Conservation (phyloP, 2,329 filamentous ascomycete species). For the Xylariaceae sp. region DNA sequence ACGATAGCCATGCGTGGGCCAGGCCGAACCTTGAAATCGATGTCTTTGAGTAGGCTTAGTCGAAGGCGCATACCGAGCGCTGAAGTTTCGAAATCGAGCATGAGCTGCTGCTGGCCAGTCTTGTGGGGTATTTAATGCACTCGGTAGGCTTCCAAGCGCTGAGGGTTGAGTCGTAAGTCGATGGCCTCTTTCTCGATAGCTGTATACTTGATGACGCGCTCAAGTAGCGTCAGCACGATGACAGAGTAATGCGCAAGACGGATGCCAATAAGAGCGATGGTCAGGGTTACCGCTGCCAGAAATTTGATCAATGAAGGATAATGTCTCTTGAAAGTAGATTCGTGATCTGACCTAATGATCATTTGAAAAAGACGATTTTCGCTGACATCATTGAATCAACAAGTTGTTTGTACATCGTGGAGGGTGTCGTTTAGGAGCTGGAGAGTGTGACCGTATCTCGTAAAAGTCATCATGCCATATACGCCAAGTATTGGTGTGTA, state of each 20-base stretch:
- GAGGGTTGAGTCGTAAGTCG: no score
- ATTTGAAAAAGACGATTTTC: background rate
- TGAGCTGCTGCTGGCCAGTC: background rate
- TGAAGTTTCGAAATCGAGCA: background rate
- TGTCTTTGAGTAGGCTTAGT: background rate
- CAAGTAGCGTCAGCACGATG: background rate
- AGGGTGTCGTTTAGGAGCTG: background rate
- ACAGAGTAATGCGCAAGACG: background rate
- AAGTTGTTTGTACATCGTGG: background rate
- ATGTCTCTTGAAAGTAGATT: background rate
- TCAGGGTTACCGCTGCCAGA: no score
- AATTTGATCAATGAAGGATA: background rate
- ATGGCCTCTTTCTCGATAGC: background rate
- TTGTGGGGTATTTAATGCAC: background rate
- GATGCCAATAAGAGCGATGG: background rate
- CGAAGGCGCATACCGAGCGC: background rate
- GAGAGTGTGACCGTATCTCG: background rate
- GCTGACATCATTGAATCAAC: background rate
- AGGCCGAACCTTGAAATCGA: background rate
- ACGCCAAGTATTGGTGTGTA: background rate
- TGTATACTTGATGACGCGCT: background rate
- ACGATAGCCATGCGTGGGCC: slow-evolving; percentile 75
- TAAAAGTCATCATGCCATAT: background rate
- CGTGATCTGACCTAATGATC: background rate
- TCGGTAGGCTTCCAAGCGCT: no score